phyloP scores from a whole-genome alignment of 2,329 filamentous ascomycete species.

The Colletotrichum camelliae region DNA sequence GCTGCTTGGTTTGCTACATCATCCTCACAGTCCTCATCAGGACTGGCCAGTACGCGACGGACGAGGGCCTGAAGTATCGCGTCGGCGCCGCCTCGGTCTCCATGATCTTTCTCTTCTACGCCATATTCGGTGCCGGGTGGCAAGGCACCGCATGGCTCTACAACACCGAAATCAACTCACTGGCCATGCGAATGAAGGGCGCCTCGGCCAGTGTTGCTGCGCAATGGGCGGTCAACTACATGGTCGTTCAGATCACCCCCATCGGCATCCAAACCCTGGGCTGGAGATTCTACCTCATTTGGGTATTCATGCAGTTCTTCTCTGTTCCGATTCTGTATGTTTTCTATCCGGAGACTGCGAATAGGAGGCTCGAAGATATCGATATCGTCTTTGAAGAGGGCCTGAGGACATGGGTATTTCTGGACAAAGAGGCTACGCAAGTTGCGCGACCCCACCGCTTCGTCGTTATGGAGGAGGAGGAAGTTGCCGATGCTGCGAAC shows the following conservation, averaged over 20 bases:
- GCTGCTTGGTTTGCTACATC: background rate
- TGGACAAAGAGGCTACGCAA: background rate
- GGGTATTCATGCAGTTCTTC: background rate
- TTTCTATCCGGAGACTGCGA: background rate
- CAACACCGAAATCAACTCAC: background rate
- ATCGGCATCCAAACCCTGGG: background rate
- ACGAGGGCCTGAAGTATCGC: background rate
- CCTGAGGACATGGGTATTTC: background rate
- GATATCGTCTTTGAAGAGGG: background rate
- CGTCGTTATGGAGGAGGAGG: background rate
- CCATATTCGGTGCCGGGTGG: background rate
- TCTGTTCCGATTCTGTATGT: background rate
- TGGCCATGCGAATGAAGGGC: background rate
- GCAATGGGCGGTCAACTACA: background rate
- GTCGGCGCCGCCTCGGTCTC: fast-evolving
- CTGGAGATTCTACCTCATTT: background rate
- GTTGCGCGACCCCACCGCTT: background rate
- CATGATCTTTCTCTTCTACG: background rate
- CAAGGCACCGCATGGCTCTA: background rate
- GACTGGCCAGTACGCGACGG: background rate
- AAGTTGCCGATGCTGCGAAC: background rate
- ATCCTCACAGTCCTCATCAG: background rate
- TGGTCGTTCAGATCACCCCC: background rate
- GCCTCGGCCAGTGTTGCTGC: background rate
- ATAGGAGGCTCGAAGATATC: background rate